phyloP scores from a whole-genome alignment of 192 early-diverging fungal species.

The Linnemannia schmuckeri region DNA sequence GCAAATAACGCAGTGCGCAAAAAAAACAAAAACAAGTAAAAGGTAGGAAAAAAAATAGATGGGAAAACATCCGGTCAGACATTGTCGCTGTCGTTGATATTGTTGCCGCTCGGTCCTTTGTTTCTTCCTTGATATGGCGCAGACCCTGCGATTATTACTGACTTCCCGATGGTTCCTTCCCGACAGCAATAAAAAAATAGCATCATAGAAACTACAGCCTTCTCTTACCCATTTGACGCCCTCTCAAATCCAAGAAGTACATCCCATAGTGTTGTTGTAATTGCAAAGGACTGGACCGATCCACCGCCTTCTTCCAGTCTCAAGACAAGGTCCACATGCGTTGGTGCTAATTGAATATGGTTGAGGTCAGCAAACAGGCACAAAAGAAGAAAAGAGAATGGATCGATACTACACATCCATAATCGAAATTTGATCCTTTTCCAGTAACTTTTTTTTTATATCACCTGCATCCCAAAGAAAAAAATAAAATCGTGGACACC shows the following conservation, averaged over 20 bases:
- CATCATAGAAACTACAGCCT: constrained; percentile 6
- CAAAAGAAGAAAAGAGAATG: not conserved
- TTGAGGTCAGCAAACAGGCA: not conserved
- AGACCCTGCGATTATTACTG: not conserved
- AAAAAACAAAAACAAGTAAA: not conserved
- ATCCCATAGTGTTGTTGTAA: constrained; percentile 77
- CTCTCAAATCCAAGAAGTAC: constrained; percentile 71
- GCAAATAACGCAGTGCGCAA: not conserved
- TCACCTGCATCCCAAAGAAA: not conserved
- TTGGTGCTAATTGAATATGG: constrained; percentile 42
- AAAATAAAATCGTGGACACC: not conserved
- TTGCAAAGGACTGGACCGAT: constrained; percentile 71
- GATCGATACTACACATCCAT: not conserved
- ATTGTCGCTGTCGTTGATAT: not conserved
- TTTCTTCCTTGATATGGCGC: not conserved
- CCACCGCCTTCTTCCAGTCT: constrained; percentile 80
- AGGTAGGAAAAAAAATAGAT: not conserved
- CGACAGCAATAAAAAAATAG: not conserved
- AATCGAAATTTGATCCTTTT: not conserved
- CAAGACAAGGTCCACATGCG: constrained; percentile 73
- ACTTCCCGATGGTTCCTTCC: not conserved
- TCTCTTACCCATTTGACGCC: constrained; percentile 57
- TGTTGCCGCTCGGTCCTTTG: not conserved
- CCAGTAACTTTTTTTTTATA: not conserved
- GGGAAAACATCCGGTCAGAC: not conserved